phyloP scores from a whole-genome alignment of 2,329 filamentous ascomycete genomes.

The Clonostachys byssicola region DNA sequence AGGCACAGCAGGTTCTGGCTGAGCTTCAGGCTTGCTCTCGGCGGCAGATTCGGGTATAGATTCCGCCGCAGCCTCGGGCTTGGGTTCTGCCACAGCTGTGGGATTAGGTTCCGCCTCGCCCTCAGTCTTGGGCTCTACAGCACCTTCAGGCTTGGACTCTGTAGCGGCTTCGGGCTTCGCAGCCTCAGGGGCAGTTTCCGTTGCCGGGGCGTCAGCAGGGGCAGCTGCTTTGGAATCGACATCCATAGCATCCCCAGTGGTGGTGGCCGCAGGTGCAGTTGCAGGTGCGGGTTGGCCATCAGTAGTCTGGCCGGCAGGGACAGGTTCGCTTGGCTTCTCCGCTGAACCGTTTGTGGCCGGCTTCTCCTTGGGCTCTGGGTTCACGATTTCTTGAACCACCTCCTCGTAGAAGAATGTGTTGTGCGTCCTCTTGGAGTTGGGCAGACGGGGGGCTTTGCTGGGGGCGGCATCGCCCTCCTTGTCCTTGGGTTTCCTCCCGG shows the following conservation, averaged over 20 bases:
- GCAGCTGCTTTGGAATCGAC: background rate
- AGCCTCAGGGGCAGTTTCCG: slow-evolving; percentile 1
- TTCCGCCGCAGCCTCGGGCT: background rate
- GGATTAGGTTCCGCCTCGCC: background rate
- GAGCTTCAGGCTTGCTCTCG: slow-evolving; percentile 16
- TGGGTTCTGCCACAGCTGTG: background rate
- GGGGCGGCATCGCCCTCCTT: slow-evolving; percentile 48
- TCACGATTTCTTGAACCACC: slow-evolving; percentile 49
- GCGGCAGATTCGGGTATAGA: background rate
- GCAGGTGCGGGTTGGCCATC: background rate
- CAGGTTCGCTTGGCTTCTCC: background rate
- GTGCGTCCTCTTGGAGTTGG: slow-evolving; percentile 67
- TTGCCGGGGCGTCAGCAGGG: slow-evolving; percentile 1
- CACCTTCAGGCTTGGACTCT: slow-evolving; percentile 11
- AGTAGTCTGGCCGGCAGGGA: background rate
- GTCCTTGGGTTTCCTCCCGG: slow-evolving; percentile 44
- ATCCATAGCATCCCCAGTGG: slow-evolving; percentile 7
- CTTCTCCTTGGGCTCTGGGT: slow-evolving; percentile 23
- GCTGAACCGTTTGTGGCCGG: slow-evolving; percentile 1
- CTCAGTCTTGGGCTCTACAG: slow-evolving; percentile 8
- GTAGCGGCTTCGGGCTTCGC: slow-evolving; percentile 10
- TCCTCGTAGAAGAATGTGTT: slow-evolving; percentile 75
- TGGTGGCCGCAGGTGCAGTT: background rate
- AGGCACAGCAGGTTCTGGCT: slow-evolving; percentile 4
- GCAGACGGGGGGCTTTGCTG: slow-evolving; percentile 55